Conservation (phyloP, 2,329 filamentous ascomycete species). For the Chaetomium globosum region DNA sequence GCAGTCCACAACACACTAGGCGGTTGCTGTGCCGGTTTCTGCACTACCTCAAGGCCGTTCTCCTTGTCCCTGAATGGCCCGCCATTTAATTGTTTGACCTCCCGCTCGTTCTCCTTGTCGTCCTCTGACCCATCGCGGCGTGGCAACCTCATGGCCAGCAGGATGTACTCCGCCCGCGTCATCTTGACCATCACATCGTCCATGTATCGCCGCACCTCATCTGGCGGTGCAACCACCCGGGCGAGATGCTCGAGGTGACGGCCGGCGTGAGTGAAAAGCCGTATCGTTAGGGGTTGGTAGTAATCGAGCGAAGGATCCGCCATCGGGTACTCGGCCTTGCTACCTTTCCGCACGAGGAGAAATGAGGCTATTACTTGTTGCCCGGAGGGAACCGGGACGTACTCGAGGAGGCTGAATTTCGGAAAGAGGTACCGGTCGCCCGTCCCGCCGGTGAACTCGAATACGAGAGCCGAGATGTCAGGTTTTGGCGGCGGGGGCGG, state of each 20-base stretch:
- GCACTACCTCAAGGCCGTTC: conserved; percentile 14
- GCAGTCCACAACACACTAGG: conserved; percentile 43
- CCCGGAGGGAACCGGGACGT: conserved; percentile 54
- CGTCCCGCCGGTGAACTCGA: conserved; percentile 67
- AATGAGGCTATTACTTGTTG: conserved; percentile 73
- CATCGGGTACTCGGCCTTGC: conserved; percentile 61
- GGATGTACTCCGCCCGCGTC: conserved; percentile 67
- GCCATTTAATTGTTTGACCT: conserved; percentile 22
- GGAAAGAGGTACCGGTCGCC: conserved; percentile 80
- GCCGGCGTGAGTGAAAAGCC: conserved; percentile 57
- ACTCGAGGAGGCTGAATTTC: conserved; percentile 75
- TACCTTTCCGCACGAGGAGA: conserved; percentile 73
- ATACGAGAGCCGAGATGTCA: conserved; percentile 67
- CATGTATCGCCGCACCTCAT: conserved; percentile 69
- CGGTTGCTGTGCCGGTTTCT: conserved; percentile 21
- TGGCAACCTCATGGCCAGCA: conserved; percentile 68
- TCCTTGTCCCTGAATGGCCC: conserved; percentile 29
- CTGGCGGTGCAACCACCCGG: conserved; percentile 62
- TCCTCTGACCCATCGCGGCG: conserved; percentile 42
- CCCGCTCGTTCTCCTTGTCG: conserved; percentile 23
- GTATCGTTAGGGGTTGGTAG: conserved; percentile 73
- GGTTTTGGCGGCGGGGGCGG: conserved; percentile 55
- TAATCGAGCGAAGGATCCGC: conserved; percentile 68
- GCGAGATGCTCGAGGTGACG: conserved; percentile 63
- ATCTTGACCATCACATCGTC: conserved; percentile 70